Base-by-base conservation (phyloP, 2,329 filamentous ascomycete genomes). In the Xylaria sp. region DNA sequence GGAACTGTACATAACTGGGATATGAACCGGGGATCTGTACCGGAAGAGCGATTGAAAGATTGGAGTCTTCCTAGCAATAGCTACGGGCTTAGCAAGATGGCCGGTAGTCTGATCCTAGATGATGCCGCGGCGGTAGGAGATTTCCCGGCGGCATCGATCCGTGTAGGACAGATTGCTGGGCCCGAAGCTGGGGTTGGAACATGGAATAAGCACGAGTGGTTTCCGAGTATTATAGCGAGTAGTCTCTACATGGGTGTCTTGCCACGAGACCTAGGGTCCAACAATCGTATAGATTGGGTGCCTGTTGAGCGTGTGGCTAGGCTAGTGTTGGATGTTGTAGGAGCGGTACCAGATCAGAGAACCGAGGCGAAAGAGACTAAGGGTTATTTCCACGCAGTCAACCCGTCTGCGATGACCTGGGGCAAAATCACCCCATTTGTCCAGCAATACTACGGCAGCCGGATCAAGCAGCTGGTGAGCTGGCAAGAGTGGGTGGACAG, bases 141-240 rank as follows among this genome's bases (percentile, higher is more conserved):
- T 25, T 76, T 86, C 1, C 78, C 80, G 1, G 76, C 79, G 1
- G 79, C 80, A 2, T 74, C 82, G 7, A 77, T 84, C 32, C 81
- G 85, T 1, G 80, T 85, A 1, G 84, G 84, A 0, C 85, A 86
- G 74, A 81, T 86, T 59, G 82, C 78, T 1, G 84, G 84, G 0
- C 81, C 84, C 0, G 76, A 77, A 23, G 72, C 71, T 37, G 75
- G 78, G 15, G 61, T 75, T 18, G 87, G 86, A 0, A 70, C 74
- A 25, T 90, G 88, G 88, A 89, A 87, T 69, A 79, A 76, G 18
- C 81, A 85, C 9, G 88, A 90, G 70, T 89, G 87, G 84, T 74
- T 90, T 2, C 88, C 88, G 0, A 82, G 78, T 39, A 76, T 85
- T 20, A 76, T 85, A 15, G 80, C 81, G 0, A 87, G 84, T 54